phyloP scores from a whole-genome alignment of 495 filamentous ascomycete genomes.

The Geoglossum glabrum region DNA sequence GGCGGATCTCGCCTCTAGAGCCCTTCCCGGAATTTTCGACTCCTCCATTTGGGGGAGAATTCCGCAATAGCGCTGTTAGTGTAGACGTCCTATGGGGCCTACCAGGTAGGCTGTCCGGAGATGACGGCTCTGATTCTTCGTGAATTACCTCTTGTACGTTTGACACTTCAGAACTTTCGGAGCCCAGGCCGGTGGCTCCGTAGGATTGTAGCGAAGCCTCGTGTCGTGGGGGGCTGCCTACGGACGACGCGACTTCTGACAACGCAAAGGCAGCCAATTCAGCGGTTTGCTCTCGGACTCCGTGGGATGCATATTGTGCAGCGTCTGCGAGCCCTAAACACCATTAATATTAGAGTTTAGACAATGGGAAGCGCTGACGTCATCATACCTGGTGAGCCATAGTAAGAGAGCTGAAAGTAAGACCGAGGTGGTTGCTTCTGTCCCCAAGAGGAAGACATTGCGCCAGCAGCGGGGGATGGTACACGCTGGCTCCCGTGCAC shows the following conservation, averaged over 20 bases:
- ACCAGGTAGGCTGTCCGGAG: conserved; percentile 19
- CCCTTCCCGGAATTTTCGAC: background rate
- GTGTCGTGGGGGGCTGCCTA: conserved; percentile 8
- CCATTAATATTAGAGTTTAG: background rate
- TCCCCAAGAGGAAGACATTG: conserved; percentile 22
- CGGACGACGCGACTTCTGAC: conserved; percentile 31
- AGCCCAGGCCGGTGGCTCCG: background rate
- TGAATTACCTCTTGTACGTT: conserved; percentile 24
- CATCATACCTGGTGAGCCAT: conserved; percentile 37
- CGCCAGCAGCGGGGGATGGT: background rate
- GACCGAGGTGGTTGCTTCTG: conserved; percentile 55
- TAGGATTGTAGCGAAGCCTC: conserved; percentile 1
- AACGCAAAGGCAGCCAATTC: conserved; percentile 78
- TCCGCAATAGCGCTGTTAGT: conserved; percentile 41
- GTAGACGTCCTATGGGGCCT: conserved; percentile 30
- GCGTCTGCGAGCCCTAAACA: conserved; percentile 29
- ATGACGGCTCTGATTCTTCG: conserved; percentile 41
- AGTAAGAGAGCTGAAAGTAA: conserved; percentile 55
- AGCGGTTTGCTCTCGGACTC: conserved; percentile 76
- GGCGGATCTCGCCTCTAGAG: conserved; percentile 5
- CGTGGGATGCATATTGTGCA: conserved; percentile 47
- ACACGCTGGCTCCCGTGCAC: background rate
- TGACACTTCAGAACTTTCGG: conserved; percentile 4
- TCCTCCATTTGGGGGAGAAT: conserved; percentile 23
- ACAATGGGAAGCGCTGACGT: background rate